These are phyloP conservation scores for Oryza rufipogon DNA, from an alignment of 176 grass and related monocot genomes.

Conservation along the genomic window DNA sequence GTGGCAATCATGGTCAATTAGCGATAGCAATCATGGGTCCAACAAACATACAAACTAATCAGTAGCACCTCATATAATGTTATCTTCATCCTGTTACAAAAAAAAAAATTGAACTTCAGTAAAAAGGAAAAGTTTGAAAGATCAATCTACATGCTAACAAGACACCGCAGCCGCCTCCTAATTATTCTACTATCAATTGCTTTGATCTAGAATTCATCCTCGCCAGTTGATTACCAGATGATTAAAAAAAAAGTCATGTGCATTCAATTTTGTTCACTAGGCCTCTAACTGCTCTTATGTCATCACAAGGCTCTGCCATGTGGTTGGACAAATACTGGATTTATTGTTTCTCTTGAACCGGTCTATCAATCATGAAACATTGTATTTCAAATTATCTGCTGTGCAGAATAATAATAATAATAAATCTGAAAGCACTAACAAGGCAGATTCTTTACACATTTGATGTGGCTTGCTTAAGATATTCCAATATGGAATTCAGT, in stretches of 20 bases:
- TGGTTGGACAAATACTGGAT: background rate
- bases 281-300: no score
- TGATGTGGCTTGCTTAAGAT: no score
- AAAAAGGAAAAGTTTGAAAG: background rate
- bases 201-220: background rate
- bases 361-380: background rate
- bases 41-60: background rate
- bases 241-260: background rate
- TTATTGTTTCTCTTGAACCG: background rate
- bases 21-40: slow-evolving; percentile 2
- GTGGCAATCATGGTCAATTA: background rate
- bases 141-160: background rate
- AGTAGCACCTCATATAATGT: background rate
- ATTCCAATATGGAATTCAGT: no score
- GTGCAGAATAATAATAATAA: no score
- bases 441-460: no score
- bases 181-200: background rate
- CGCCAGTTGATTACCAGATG: background rate
- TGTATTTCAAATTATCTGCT: no score
- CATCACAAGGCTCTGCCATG: background rate
- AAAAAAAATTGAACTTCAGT: background rate
- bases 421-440: no score
- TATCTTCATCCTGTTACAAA: background rate
- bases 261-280: background rate
- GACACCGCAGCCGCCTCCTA: background rate